Conservation (phyloP, 2,329 filamentous ascomycete species). For the Microcyclospora pomicola region DNA sequence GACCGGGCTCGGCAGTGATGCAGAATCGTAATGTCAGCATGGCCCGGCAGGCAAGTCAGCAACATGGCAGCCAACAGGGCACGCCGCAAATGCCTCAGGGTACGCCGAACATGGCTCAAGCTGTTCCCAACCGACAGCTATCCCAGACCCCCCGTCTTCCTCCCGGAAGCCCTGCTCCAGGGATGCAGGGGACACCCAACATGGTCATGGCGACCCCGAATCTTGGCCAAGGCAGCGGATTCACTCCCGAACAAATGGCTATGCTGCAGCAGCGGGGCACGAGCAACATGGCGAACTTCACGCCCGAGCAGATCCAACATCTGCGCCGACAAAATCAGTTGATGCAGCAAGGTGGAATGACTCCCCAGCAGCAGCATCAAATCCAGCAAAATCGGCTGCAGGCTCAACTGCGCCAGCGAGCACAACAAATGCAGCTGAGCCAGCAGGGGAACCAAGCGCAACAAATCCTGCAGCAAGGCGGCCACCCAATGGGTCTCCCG, state of each 20-base stretch:
- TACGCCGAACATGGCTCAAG: slow-evolving; percentile 23
- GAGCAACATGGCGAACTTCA: slow-evolving; percentile 13
- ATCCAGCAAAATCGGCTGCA: slow-evolving; percentile 5
- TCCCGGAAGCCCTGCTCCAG: slow-evolving; percentile 21
- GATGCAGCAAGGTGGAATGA: slow-evolving; percentile 9
- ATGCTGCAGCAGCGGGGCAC: slow-evolving; percentile 22
- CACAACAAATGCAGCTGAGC: slow-evolving; percentile 4
- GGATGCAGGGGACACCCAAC: slow-evolving; percentile 15
- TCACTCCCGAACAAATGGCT: slow-evolving; percentile 19
- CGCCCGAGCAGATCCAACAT: slow-evolving; percentile 14
- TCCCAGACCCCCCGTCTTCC: slow-evolving; percentile 24
- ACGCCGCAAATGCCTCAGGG: slow-evolving; percentile 27
- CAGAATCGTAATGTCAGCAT: slow-evolving; percentile 21
- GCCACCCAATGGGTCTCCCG: not conserved
- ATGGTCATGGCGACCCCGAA: slow-evolving; percentile 19
- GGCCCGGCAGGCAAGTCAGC: slow-evolving; percentile 26
- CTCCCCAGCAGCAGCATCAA: slow-evolving; percentile 5
- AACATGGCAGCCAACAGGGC: slow-evolving; percentile 20
- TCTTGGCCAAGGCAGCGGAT: slow-evolving; percentile 13
- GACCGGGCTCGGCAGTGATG: slow-evolving; percentile 51
- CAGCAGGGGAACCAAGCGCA: not conserved
- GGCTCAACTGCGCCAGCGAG: slow-evolving; percentile 3
- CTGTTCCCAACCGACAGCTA: slow-evolving; percentile 22
- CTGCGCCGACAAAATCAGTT: slow-evolving; percentile 7
- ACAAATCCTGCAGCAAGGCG: not conserved